Evolutionary conservation across 2,329 filamentous ascomycete genomes (phyloP).

Genomic region (Gaeumannomyces tritici): DNA sequence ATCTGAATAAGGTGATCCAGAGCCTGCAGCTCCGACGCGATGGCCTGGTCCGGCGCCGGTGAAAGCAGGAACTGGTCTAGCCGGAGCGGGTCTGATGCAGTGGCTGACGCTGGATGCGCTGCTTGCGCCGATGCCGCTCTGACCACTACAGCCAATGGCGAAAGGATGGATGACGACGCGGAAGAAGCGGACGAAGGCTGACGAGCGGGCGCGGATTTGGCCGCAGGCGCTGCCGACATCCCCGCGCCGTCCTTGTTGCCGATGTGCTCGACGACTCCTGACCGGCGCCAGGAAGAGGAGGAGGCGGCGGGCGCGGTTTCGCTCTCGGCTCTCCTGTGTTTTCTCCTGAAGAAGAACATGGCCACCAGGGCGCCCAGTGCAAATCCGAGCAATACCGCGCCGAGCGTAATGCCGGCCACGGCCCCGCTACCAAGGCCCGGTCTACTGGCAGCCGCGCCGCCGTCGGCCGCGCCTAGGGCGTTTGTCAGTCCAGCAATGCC

Average conservation of each 20-base stretch:
- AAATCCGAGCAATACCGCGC: slow-evolving; percentile 16
- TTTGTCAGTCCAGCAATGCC: neutral
- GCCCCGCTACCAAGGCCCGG: slow-evolving; percentile 10
- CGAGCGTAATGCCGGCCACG: slow-evolving; percentile 19
- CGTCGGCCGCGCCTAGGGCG: neutral
- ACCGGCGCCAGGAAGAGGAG: too few relatives aligned
- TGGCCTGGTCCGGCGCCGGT: slow-evolving; percentile 23
- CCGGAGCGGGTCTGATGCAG: slow-evolving; percentile 1
- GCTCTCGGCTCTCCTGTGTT: neutral
- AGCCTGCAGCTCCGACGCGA: slow-evolving; percentile 21
- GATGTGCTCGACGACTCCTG: neutral
- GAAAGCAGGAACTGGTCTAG: slow-evolving; percentile 27
- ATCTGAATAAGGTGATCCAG: slow-evolving; percentile 25
- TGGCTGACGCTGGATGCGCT: neutral
- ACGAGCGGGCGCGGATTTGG: slow-evolving; percentile 3
- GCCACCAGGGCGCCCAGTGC: slow-evolving; percentile 11
- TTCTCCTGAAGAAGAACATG: slow-evolving; percentile 15
- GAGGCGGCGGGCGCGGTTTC: too few relatives aligned
- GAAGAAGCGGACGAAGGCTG: neutral
- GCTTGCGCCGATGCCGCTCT: neutral
- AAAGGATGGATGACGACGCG: neutral
- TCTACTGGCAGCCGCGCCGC: neutral
- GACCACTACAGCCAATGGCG: neutral
- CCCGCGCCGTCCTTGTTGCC: neutral
- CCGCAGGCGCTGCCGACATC: neutral